These are phyloP conservation scores for Helenozyma baotianmanensis DNA, from an alignment of 805 yeast genomes.

Conservation along the genomic window DNA sequence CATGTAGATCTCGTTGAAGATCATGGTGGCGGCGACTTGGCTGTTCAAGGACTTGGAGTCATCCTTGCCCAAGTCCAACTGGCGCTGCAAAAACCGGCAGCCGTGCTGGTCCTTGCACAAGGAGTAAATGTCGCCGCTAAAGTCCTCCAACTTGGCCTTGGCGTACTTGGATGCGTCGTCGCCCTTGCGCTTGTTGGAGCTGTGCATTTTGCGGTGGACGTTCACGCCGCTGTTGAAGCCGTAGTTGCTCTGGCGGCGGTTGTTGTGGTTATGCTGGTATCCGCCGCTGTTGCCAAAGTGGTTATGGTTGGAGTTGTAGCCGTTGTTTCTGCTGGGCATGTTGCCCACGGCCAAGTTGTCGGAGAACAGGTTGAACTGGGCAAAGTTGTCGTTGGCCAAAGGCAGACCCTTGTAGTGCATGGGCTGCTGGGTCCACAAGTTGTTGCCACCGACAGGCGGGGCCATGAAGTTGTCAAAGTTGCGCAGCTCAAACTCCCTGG, in stretches of 20 bases:
- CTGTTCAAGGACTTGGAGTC: constrained; percentile 10
- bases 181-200: constrained; percentile 35
- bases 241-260: constrained; percentile 3
- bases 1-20: constrained; percentile 74
- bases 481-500: too few relatives aligned
- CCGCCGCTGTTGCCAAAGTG: too few relatives aligned
- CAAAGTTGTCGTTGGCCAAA: not conserved
- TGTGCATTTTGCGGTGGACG: constrained; percentile 41
- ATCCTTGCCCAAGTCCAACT: constrained; percentile 60
- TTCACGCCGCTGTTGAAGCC: constrained; percentile 29
- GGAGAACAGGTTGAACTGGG: not conserved
- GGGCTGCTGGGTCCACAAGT: too few relatives aligned
- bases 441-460: too few relatives aligned
- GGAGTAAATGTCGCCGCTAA: constrained; percentile 66
- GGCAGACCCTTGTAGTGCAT: too few relatives aligned
- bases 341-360: not conserved
- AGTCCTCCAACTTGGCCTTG: constrained; percentile 64
- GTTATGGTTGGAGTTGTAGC: constrained; percentile 8
- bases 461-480: too few relatives aligned
- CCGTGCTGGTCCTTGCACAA: constrained; percentile 96
- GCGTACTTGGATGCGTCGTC: constrained; percentile 71
- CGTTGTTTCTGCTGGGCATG: not conserved
- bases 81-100: constrained; percentile 85
- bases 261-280: constrained; percentile 5
- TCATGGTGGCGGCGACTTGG: constrained; percentile 60